phyloP scores from a whole-genome alignment of 495 filamentous ascomycete species.

The Terfezia boudieri region DNA sequence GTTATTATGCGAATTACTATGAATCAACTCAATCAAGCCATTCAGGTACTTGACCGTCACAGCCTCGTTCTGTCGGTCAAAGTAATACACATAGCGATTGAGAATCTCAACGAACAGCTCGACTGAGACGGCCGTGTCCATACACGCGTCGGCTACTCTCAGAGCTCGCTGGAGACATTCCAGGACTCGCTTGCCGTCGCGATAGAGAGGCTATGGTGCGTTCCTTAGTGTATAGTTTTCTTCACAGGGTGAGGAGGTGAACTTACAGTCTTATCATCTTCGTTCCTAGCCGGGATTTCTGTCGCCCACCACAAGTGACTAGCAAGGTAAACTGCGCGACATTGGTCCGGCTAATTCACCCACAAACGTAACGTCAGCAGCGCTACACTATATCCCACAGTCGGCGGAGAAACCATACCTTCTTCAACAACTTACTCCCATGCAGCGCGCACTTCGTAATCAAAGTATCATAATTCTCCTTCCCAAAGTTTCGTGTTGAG shows the following conservation, averaged over 20 bases:
- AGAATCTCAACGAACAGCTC: conserved; percentile 96
- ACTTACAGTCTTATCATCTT: conserved; percentile 37
- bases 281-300: conserved; percentile 64
- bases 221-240: conserved; percentile 24
- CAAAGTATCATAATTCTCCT: conserved; percentile 94
- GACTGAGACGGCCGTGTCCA: conserved; percentile 96
- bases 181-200: conserved; percentile 86
- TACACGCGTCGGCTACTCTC: conserved; percentile 91
- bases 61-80: conserved; percentile 95
- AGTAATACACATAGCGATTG: conserved; percentile 97
- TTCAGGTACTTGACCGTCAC: conserved; percentile 96
- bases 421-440: conserved; percentile 90
- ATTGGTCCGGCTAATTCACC: conserved; percentile 50
- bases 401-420: conserved; percentile 16
- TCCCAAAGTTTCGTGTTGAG: conserved; percentile 62
- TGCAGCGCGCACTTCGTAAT: conserved; percentile 95
- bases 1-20: conserved; percentile 68
- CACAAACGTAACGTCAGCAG: neutral
- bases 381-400: neutral
- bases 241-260: neutral
- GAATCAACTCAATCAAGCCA: conserved; percentile 92
- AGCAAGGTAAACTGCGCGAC: conserved; percentile 83
- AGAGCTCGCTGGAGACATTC: conserved; percentile 91
- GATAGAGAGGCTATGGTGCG: conserved; percentile 36
- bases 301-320: conserved; percentile 96